phyloP scores from a whole-genome alignment of 2,329 filamentous ascomycete genomes.

The Endocalyx cinctus region DNA sequence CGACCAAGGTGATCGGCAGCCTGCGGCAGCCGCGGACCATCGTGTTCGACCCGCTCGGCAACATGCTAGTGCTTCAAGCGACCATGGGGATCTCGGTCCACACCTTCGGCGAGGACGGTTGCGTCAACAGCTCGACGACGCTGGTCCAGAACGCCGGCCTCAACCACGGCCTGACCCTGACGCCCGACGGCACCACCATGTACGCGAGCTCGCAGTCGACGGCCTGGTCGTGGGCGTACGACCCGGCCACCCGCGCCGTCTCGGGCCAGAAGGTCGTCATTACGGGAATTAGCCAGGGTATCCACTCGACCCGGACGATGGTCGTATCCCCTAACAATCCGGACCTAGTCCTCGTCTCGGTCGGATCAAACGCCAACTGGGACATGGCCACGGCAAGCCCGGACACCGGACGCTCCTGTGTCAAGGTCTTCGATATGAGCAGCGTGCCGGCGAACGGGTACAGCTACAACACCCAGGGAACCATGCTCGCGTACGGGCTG shows the following conservation, averaged over 20 bases:
- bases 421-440: constrained; percentile 41
- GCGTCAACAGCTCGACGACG: constrained; percentile 21
- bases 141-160: constrained; percentile 19
- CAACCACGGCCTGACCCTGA: constrained; percentile 41
- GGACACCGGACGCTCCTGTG: constrained; percentile 47
- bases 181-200: constrained; percentile 33
- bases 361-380: constrained; percentile 52
- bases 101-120: constrained; percentile 22
- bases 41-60: constrained; percentile 20
- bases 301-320: constrained; percentile 55
- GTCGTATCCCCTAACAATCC: constrained; percentile 45
- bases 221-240: constrained; percentile 53
- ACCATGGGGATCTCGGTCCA: constrained; percentile 23
- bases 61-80: constrained; percentile 24
- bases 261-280: constrained; percentile 40
- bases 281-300: constrained; percentile 45
- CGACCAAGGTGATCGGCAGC: constrained; percentile 23
- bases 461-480: constrained; percentile 36
- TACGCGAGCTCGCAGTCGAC: constrained; percentile 42
- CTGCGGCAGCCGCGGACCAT: constrained; percentile 23
- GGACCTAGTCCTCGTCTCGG: constrained; percentile 49
- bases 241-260: constrained; percentile 39
- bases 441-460: constrained; percentile 22
- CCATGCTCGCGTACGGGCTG: constrained; percentile 47
- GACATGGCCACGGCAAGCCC: constrained; percentile 44